Conservation (phyloP, 345 rosid species). For the Gossypium mustelinum region DNA sequence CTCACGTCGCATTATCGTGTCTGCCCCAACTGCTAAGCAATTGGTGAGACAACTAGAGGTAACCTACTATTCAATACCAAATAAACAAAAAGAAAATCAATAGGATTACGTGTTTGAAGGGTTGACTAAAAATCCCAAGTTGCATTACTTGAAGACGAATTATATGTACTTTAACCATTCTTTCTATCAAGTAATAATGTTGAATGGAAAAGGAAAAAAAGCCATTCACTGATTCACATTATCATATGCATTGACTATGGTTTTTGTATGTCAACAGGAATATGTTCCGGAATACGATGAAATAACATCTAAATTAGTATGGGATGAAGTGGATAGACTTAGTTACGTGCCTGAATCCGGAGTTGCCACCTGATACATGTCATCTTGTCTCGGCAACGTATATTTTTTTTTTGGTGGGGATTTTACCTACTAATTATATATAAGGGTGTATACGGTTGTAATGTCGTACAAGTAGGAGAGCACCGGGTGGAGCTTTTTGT, state of each 20-base stretch:
- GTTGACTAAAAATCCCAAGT: not conserved
- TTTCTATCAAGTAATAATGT: too few species aligned
- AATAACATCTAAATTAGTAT: slow-evolving; percentile 66
- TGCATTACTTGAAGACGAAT: too few species aligned
- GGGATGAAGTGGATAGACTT: slow-evolving; percentile 79
- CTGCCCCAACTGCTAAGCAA: slow-evolving; percentile 79
- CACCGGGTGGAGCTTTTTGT: not conserved
- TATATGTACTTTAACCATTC: too few species aligned
- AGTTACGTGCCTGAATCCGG: slow-evolving; percentile 51
- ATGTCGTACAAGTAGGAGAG: not conserved
- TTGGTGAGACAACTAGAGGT: slow-evolving; percentile 89
- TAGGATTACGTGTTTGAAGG: too few species aligned
- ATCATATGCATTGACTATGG: not conserved
- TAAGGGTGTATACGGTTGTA: not conserved
- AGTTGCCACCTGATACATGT: slow-evolving; percentile 38
- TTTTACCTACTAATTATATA: slow-evolving; percentile 10
- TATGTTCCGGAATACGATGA: slow-evolving; percentile 76
- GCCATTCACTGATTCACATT: too few species aligned
- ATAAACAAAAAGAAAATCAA: not conserved
- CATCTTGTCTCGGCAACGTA: not conserved
- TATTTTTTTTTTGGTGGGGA: not conserved
- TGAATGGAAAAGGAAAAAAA: too few species aligned
- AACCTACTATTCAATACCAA: not conserved
- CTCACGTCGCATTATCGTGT: slow-evolving; percentile 82
- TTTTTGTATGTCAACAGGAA: slow-evolving; percentile 38